Conservation (phyloP, 2,329 filamentous ascomycete genomes). For the Aspergillus sp. region DNA sequence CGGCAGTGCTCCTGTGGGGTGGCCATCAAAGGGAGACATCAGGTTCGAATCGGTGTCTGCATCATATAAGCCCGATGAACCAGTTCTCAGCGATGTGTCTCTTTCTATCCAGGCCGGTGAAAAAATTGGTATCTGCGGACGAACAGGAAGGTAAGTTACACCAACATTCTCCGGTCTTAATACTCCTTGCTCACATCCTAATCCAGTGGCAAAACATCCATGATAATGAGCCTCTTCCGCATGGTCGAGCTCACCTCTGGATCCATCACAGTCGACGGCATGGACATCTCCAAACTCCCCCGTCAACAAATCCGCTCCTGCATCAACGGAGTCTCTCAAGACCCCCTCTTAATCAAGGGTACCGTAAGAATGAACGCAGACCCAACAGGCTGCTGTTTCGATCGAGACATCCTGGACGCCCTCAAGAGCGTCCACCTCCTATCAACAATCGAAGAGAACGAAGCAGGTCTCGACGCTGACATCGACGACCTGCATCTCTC, state of each 20-base stretch:
- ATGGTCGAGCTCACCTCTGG: constrained; percentile 39
- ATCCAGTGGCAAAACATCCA: constrained; percentile 39
- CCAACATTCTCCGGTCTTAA: not conserved
- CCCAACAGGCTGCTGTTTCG: constrained; percentile 25
- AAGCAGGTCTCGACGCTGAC: constrained; percentile 35
- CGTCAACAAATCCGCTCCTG: constrained; percentile 35
- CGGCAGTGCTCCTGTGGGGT: constrained; percentile 32
- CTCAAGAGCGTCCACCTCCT: constrained; percentile 35
- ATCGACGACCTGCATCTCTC: constrained; percentile 49
- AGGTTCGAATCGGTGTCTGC: constrained; percentile 43
- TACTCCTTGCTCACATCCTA: not conserved
- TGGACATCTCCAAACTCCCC: constrained; percentile 36
- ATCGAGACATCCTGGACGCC: constrained; percentile 31
- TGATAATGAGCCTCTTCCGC: constrained; percentile 38
- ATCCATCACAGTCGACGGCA: constrained; percentile 38
- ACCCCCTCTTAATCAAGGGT: constrained; percentile 38
- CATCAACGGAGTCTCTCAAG: constrained; percentile 42
- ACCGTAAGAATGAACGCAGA: constrained; percentile 37
- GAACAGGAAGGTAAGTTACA: constrained; percentile 31
- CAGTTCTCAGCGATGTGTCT: constrained; percentile 43
- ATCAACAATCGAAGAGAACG: constrained; percentile 27
- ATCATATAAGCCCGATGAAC: constrained; percentile 35
- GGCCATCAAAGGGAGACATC: constrained; percentile 41
- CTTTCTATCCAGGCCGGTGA: constrained; percentile 40
- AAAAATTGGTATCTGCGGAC: constrained; percentile 38